Conservation (phyloP, 768 basidiomycete genomes). For the Trametes cingulata region DNA sequence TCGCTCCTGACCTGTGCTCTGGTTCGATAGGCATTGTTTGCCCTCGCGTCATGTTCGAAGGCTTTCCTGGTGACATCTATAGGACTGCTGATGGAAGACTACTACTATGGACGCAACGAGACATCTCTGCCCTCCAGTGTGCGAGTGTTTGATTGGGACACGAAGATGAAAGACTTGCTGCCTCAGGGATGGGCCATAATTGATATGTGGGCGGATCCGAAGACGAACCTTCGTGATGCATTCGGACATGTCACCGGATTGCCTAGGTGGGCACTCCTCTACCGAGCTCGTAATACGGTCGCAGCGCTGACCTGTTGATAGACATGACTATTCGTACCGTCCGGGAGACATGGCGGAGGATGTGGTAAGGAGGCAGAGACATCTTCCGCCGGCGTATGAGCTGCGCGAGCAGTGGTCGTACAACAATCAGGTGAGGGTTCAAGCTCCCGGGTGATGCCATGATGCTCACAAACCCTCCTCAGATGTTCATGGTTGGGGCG, state of each 20-base stretch:
- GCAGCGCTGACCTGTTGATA: neutral
- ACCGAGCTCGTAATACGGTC: neutral
- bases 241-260: conserved; percentile 44
- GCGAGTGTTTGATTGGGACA: conserved; percentile 27
- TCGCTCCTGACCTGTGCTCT: conserved; percentile 7
- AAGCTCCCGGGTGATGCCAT: too few species aligned
- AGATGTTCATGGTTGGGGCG: conserved; percentile 42
- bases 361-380: conserved; percentile 26
- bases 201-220: conserved; percentile 40
- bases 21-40: conserved; percentile 30
- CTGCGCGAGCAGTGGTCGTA: conserved; percentile 41
- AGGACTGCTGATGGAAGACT: conserved; percentile 36
- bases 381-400: conserved; percentile 36
- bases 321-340: conserved; percentile 38
- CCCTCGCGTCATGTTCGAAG: conserved; percentile 35
- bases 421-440: conserved; percentile 36
- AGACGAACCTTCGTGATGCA: conserved; percentile 38
- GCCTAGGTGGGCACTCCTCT: conserved; percentile 28
- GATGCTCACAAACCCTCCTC: neutral
- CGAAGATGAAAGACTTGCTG: conserved; percentile 36
- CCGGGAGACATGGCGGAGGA: conserved; percentile 30
- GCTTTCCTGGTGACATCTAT: conserved; percentile 32
- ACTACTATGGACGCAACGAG: conserved; percentile 30
- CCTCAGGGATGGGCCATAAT: conserved; percentile 42
- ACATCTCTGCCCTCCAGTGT: conserved; percentile 26